Percentiles rank a stretch among this genome's conserved stretches.
Conservation (phyloP, 2,329 filamentous ascomycete genomes). For the Xylariaceae sp. region DNA sequence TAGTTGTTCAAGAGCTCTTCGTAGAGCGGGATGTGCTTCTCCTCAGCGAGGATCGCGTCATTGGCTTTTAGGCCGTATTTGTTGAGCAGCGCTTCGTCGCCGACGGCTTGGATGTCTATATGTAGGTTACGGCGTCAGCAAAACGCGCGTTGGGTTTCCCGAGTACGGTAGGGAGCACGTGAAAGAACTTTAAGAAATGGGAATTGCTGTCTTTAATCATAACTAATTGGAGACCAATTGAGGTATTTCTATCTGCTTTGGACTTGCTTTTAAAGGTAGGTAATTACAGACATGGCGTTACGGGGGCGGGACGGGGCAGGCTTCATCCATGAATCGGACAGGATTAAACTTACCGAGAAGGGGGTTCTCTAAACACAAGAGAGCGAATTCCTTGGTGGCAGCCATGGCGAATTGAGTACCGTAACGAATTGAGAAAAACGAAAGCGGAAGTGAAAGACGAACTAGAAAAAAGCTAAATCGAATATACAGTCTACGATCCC, state of each 20-base stretch:
- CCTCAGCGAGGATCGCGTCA: constrained; percentile 93
- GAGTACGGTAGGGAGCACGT: background rate
- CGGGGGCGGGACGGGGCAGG: constrained; percentile 4
- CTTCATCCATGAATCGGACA: constrained; percentile 11
- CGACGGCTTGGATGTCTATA: constrained; percentile 82
- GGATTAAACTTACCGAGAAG: constrained; percentile 65
- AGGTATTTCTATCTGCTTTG: background rate
- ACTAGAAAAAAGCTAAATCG: background rate
- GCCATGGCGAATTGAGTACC: constrained; percentile 53
- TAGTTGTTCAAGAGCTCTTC: constrained; percentile 91
- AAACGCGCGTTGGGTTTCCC: background rate
- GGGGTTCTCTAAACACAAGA: constrained; percentile 95
- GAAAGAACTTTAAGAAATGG: background rate
- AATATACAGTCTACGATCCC: background rate
- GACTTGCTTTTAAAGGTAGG: background rate
- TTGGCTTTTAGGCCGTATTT: constrained; percentile 95
- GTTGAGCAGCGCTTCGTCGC: constrained; percentile 75
- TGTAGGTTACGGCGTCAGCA: constrained; percentile 11
- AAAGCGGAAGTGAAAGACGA: background rate
- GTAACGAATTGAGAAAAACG: constrained; percentile 9
- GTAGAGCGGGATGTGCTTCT: constrained; percentile 83
- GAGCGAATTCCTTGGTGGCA: constrained; percentile 70
- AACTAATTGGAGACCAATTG: background rate
- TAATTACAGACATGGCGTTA: background rate
- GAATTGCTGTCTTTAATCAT: background rate